A percentile compares a stretch with the other conserved stretches of the same genome.
Conservation (phyloP, 345 rosid species). For the Pelargonium nanum region DNA sequence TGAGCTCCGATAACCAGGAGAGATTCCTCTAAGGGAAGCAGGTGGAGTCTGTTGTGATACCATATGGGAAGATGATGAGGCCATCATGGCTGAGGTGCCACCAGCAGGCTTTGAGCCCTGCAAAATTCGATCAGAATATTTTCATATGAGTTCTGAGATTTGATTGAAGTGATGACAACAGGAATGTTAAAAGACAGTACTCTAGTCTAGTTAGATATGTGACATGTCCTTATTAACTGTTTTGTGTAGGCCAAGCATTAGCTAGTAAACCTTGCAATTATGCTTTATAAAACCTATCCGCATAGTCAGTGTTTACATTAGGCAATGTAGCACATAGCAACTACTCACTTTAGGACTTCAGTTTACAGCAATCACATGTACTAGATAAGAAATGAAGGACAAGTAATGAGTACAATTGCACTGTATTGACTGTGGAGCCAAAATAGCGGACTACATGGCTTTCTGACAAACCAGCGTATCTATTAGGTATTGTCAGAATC, state of each 20-base stretch:
- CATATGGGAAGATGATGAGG: slow-evolving; percentile 54
- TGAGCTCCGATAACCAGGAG: slow-evolving; percentile 48
- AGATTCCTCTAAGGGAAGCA: slow-evolving; percentile 46
- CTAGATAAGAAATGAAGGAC: not conserved
- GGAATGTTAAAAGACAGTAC: not conserved
- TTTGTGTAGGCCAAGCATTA: not conserved
- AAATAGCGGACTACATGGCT: too few relatives aligned
- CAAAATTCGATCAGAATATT: slow-evolving; percentile 12
- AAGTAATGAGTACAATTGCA: not conserved
- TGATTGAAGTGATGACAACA: slow-evolving; percentile 1
- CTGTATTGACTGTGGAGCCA: not conserved
- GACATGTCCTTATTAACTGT: not conserved
- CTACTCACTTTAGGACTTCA: too few relatives aligned
- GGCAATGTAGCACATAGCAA: not conserved
- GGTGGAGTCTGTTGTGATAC: slow-evolving; percentile 53
- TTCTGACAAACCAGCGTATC: too few relatives aligned
- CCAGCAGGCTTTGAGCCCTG: slow-evolving; percentile 69
- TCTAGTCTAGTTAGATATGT: not conserved
- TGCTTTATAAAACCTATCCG: not conserved
- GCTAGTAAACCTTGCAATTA: not conserved
- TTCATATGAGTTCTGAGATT: not conserved
- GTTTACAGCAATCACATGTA: too few relatives aligned
- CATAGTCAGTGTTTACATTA: not conserved
- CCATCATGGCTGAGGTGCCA: slow-evolving; percentile 43
- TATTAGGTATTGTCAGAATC: too few relatives aligned